phyloP scores from a whole-genome alignment of 345 rosid species.

The Linum usitatissimum region DNA sequence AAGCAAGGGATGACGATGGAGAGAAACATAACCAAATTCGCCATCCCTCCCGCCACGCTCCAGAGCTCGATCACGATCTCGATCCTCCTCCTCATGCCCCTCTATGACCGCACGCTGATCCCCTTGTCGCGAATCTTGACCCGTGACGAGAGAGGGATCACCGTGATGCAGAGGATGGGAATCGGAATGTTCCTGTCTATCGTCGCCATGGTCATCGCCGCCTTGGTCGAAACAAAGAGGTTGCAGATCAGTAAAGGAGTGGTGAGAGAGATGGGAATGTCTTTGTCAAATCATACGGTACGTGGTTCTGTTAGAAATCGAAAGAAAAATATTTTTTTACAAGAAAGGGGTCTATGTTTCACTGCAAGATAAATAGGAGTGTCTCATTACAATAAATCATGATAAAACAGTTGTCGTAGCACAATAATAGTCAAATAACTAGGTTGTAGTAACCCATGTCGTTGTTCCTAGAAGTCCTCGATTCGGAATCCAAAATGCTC shows the following conservation, averaged over 20 bases:
- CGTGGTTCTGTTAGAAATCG: too few relatives aligned
- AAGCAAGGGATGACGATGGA: constrained; percentile 88
- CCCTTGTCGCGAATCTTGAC: constrained; percentile 14
- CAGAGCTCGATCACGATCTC: constrained; percentile 14
- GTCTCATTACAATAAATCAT: too few relatives aligned
- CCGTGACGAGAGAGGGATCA: constrained; percentile 11
- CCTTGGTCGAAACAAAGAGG: constrained; percentile 45
- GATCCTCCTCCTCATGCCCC: constrained; percentile 16
- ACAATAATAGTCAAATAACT: too few relatives aligned
- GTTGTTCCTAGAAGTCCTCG: too few relatives aligned
- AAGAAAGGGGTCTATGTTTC: too few relatives aligned
- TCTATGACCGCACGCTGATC: constrained; percentile 12
- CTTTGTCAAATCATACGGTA: too few relatives aligned
- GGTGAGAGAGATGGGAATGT: neutral
- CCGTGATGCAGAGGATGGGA: constrained; percentile 27
- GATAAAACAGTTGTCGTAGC: too few relatives aligned
- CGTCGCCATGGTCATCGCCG: constrained; percentile 57
- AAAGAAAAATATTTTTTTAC: too few relatives aligned
- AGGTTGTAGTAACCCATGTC: too few relatives aligned
- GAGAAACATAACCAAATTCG: constrained; percentile 11
- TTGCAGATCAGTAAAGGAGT: constrained; percentile 27
- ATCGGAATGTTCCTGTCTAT: constrained; percentile 42
- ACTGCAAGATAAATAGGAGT: too few relatives aligned
- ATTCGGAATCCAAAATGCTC: too few relatives aligned
- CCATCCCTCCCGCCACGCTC: constrained; percentile 17